Percentiles rank a stretch among this genome's conserved stretches.
Conservation (phyloP, 139 green algal species). For the Coelastrella sp. region DNA sequence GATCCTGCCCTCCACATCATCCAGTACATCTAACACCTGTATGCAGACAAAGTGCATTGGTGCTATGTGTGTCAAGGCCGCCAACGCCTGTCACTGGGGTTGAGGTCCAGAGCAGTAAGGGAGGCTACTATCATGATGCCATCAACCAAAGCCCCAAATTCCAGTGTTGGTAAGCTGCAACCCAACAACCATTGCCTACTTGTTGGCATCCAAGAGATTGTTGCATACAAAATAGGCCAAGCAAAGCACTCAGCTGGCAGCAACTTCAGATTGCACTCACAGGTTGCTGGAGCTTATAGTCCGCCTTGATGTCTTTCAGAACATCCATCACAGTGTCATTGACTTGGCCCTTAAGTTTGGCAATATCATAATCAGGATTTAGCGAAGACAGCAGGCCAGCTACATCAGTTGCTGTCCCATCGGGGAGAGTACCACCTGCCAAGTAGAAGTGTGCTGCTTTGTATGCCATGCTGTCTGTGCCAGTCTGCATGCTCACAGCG, state of each 20-base stretch:
- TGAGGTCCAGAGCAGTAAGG: no score
- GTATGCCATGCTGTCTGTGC: neutral
- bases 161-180: no score
- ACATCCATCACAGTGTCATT: neutral
- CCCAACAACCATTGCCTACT: no score
- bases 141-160: no score
- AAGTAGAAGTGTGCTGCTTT: slow-evolving; percentile 26
- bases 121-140: no score
- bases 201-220: no score
- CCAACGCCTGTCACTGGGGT: no score
- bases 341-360: slow-evolving; percentile 8
- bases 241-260: no score
- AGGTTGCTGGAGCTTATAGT: neutral
- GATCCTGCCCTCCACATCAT: neutral
- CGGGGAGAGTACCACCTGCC: neutral
- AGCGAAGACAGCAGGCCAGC: neutral
- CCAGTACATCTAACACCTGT: slow-evolving; percentile 3
- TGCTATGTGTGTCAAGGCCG: no score
- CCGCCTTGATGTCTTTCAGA: neutral
- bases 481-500: neutral
- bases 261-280: neutral
- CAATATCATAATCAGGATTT: slow-evolving; percentile 20
- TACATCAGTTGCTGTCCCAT: neutral
- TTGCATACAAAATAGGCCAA: no score
- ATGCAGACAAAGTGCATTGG: neutral